A percentile compares a stretch with the other conserved stretches of the same genome.
Conservation (phyloP, 2,329 filamentous ascomycete genomes). For the Scytalidium sp. region DNA sequence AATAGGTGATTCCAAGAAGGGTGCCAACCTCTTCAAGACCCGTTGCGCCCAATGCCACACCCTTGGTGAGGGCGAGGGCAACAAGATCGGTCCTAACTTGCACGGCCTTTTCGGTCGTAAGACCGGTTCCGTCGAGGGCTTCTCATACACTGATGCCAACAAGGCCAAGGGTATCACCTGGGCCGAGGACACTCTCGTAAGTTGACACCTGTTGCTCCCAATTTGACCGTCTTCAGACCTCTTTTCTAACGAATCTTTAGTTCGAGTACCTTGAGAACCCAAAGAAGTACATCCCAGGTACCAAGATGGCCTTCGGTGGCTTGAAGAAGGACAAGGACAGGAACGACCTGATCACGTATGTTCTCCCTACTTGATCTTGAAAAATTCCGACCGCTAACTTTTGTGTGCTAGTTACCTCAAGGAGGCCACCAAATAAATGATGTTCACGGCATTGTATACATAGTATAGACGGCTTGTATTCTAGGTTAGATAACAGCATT, state of each 20-base stretch:
- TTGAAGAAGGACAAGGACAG: conserved; percentile 99
- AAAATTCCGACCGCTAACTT: conserved; percentile 11
- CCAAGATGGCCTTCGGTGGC: conserved; percentile 99
- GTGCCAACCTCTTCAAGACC: conserved; percentile 98
- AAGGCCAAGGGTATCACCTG: conserved; percentile 92
- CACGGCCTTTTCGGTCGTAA: conserved; percentile 97
- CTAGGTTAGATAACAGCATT: conserved; percentile 23
- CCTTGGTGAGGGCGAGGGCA: conserved; percentile 81
- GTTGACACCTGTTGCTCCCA: conserved; percentile 28
- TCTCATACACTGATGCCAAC: conserved; percentile 99
- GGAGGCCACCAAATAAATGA: conserved; percentile 65
- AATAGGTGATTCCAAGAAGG: conserved; percentile 89
- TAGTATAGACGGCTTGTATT: conserved; percentile 26
- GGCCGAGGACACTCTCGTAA: conserved; percentile 80
- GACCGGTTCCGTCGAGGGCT: conserved; percentile 86
- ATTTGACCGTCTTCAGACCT: not conserved
- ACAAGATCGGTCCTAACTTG: conserved; percentile 98
- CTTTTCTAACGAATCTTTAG: conserved; percentile 40
- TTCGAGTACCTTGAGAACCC: conserved; percentile 99
- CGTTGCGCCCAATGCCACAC: conserved; percentile 99
- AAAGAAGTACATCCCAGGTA: conserved; percentile 99
- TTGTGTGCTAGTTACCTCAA: conserved; percentile 58
- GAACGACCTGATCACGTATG: conserved; percentile 97
- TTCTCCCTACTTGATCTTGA: conserved; percentile 19
- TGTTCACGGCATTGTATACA: conserved; percentile 22